Evolutionary conservation across 2,329 filamentous ascomycete genomes (phyloP).

Genomic region (Rhexocercosporidium sp.): DNA sequence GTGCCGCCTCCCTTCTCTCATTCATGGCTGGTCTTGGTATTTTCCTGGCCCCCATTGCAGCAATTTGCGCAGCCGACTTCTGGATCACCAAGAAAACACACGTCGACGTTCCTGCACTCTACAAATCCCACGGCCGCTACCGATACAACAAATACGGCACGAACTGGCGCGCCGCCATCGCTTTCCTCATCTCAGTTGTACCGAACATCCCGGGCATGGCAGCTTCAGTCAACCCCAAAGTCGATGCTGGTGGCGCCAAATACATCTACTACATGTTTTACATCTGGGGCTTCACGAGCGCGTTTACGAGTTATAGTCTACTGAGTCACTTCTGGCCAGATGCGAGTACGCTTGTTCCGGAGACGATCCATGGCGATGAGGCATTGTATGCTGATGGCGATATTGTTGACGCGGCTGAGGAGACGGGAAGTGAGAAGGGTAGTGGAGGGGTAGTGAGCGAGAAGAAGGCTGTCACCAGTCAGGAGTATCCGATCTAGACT

Average conservation of each 20-base stretch:
- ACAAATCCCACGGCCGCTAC: constrained; percentile 36
- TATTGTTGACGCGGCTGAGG: constrained; percentile 24
- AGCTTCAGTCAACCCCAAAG: constrained; percentile 29
- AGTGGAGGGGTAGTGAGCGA: constrained; percentile 5
- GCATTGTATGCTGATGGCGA: constrained; percentile 10
- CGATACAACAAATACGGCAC: constrained; percentile 36
- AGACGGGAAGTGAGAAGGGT: constrained; percentile 25
- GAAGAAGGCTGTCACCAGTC: constrained; percentile 27
- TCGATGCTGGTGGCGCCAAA: constrained; percentile 40
- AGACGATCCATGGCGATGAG: constrained; percentile 42
- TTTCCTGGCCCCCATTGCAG: constrained; percentile 46
- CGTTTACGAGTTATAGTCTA: constrained; percentile 42
- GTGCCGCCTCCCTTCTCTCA: constrained; percentile 38
- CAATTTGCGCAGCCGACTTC: constrained; percentile 45
- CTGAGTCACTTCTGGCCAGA: constrained; percentile 44
- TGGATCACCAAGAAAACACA: constrained; percentile 42
- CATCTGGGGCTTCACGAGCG: constrained; percentile 45
- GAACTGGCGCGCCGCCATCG: constrained; percentile 36
- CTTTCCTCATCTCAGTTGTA: constrained; percentile 34
- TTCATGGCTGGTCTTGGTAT: constrained; percentile 45
- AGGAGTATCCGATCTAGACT: neutral
- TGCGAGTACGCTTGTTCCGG: constrained; percentile 39
- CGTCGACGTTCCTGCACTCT: constrained; percentile 45
- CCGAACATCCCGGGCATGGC: constrained; percentile 39
- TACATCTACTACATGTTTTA: constrained; percentile 46